Percentiles rank a stretch among this genome's conserved stretches.
phyloP scores from a whole-genome alignment of 163 green algal species.

The Scenedesmus sp. region DNA sequence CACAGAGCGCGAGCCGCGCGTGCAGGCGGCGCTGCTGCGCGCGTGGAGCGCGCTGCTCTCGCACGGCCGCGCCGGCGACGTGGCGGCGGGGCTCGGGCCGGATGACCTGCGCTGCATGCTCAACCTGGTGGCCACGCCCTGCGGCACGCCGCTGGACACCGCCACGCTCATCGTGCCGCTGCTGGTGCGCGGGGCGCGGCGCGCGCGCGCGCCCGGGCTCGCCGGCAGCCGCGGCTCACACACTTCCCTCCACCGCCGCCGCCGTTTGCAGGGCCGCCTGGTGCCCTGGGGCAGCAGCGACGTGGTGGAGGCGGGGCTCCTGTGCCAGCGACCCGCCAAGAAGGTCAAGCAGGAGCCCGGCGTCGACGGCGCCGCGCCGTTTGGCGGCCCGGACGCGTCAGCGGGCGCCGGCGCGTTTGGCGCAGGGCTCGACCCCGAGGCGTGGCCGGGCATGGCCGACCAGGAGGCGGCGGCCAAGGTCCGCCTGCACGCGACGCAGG shows the following conservation, averaged over 20 bases:
- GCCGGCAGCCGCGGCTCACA: too few species aligned
- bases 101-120: slow-evolving; percentile 29
- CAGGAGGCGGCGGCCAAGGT: slow-evolving; percentile 62
- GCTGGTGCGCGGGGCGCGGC: too few species aligned
- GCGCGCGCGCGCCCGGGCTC: too few species aligned
- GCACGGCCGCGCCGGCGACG: background rate
- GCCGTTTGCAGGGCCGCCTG: slow-evolving; percentile 27
- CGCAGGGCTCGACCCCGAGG: slow-evolving; percentile 31
- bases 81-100: slow-evolving; percentile 34
- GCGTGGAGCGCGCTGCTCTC: slow-evolving; percentile 68
- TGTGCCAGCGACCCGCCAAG: slow-evolving; percentile 30
- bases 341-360: slow-evolving; percentile 20
- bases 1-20: slow-evolving; percentile 63
- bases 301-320: slow-evolving; percentile 20
- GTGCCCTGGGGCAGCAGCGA: slow-evolving; percentile 22
- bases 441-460: slow-evolving; percentile 49
- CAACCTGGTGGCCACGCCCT: slow-evolving; percentile 55
- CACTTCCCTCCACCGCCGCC: too few species aligned
- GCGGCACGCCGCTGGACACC: slow-evolving; percentile 48
- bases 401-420: too few species aligned
- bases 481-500: slow-evolving; percentile 59
- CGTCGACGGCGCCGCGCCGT: too few species aligned
- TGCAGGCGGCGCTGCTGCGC: slow-evolving; percentile 54
- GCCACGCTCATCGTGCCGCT: slow-evolving; percentile 41
- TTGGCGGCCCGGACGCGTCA: too few species aligned